Conservation (phyloP, 306 rosid species). For the Mimosa bimucronata region DNA sequence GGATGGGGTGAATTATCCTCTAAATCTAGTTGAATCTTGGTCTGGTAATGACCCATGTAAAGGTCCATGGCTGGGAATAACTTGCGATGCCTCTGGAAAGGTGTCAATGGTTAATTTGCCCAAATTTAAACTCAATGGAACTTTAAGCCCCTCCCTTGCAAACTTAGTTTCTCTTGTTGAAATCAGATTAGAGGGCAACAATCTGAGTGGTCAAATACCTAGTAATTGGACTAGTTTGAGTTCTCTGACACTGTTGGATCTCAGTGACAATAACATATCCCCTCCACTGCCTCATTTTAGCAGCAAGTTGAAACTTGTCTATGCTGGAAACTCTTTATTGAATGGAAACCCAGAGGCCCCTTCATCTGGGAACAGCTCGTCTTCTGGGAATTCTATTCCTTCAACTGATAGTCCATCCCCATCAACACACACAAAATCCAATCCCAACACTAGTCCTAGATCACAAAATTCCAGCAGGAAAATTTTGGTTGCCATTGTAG, state of each 20-base stretch:
- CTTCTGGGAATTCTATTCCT: conserved; percentile 37
- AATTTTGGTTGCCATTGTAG: conserved; percentile 49
- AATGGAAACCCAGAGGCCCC: conserved; percentile 26
- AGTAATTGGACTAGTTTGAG: conserved; percentile 69
- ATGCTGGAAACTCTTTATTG: conserved; percentile 50
- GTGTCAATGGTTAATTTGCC: conserved; percentile 75
- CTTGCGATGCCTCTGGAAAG: conserved; percentile 52
- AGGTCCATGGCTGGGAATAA: conserved; percentile 75
- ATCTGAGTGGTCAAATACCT: conserved; percentile 69
- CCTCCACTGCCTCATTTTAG: conserved; percentile 79
- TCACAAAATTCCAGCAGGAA: conserved; percentile 37
- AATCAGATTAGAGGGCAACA: conserved; percentile 62
- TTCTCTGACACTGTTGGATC: conserved; percentile 67
- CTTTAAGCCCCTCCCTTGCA: conserved; percentile 81
- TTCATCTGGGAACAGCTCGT: conserved; percentile 37
- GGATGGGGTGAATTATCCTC: conserved; percentile 68
- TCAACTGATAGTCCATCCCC: conserved; percentile 31
- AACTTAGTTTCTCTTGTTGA: conserved; percentile 61
- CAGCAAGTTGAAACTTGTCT: conserved; percentile 50
- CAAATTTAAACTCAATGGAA: conserved; percentile 61
- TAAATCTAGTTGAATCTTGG: conserved; percentile 64
- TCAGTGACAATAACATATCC: conserved; percentile 72
- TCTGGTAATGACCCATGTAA: conserved; percentile 73
- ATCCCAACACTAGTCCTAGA: conserved; percentile 27
- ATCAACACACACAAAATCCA: conserved; percentile 26